phyloP scores from a whole-genome alignment of 345 rosid species.

The Bruguiera gymnorhiza region DNA sequence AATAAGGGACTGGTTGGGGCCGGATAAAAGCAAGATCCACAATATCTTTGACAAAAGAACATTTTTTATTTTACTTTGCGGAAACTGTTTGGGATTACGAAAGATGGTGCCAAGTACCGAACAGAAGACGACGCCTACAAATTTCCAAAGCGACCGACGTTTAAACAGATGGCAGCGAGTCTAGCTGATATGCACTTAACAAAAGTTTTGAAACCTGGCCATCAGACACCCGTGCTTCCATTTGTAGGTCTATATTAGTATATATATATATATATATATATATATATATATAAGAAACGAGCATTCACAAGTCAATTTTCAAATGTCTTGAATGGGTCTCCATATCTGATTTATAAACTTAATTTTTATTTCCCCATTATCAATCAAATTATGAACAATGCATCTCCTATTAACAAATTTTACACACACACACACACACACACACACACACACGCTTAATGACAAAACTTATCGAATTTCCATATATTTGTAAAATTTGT shows the following conservation, averaged over 20 bases:
- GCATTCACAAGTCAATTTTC: constrained; percentile 24
- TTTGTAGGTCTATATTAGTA: constrained; percentile 8
- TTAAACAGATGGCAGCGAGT: neutral
- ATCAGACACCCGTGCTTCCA: neutral
- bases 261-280: neutral
- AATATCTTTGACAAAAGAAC: constrained; percentile 10
- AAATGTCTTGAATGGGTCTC: neutral
- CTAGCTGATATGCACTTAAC: constrained; percentile 6
- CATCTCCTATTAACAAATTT: no score
- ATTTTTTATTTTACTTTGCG: neutral
- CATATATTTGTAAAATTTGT: no score
- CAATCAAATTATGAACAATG: no score
- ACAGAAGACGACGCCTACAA: neutral
- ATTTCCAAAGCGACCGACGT: neutral
- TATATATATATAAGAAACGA: neutral
- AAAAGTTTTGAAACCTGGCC: neutral
- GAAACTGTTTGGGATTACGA: neutral
- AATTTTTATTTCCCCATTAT: no score
- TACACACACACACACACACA: no score
- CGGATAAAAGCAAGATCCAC: neutral
- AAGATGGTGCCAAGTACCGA: neutral
- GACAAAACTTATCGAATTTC: no score
- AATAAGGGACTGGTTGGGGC: neutral
- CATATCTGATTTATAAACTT: neutral
- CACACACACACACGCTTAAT: no score